Evolutionary conservation across 768 basidiomycete genomes (phyloP).

Genomic region (Lactarius pseudohatsudake): DNA sequence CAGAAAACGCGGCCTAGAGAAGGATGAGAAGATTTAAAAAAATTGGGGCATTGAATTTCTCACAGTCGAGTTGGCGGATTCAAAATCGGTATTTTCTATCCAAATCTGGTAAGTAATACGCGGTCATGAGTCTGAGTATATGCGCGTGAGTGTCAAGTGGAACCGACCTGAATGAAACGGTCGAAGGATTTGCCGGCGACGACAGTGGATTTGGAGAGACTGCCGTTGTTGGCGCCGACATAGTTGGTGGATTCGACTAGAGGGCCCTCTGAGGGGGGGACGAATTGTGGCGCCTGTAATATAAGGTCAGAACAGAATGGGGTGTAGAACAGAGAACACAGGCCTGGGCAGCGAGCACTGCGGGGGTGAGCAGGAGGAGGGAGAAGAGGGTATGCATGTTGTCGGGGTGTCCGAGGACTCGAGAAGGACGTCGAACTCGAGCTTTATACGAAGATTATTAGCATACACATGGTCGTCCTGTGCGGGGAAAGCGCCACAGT

Average conservation of each 20-base stretch:
- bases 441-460: conserved; percentile 9
- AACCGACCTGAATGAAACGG: conserved; percentile 42
- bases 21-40: conserved; percentile 26
- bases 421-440: not conserved
- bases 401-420: not conserved
- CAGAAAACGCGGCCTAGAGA: conserved; percentile 34
- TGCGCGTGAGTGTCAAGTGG: not conserved
- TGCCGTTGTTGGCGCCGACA: conserved; percentile 43
- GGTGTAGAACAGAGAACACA: not conserved
- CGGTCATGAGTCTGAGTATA: not conserved
- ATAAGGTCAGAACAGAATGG: not conserved
- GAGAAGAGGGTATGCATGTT: conserved; percentile 12
- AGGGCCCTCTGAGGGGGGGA: conserved; percentile 34
- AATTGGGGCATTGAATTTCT: not conserved
- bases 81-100: conserved; percentile 64
- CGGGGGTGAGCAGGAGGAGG: conserved; percentile 13
- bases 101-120: conserved; percentile 45
- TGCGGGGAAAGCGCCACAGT: not conserved
- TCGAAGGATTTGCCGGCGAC: conserved; percentile 48
- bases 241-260: conserved; percentile 40
- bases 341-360: conserved; percentile 14
- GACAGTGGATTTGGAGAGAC: conserved; percentile 40
- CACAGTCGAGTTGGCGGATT: conserved; percentile 31
- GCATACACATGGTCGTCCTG: not conserved
- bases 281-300: conserved; percentile 34